These are phyloP conservation scores for Physcomitrellopsis africana DNA, from an alignment of 225 moss, liverwort and hornwort species.

Conservation along the genomic window DNA sequence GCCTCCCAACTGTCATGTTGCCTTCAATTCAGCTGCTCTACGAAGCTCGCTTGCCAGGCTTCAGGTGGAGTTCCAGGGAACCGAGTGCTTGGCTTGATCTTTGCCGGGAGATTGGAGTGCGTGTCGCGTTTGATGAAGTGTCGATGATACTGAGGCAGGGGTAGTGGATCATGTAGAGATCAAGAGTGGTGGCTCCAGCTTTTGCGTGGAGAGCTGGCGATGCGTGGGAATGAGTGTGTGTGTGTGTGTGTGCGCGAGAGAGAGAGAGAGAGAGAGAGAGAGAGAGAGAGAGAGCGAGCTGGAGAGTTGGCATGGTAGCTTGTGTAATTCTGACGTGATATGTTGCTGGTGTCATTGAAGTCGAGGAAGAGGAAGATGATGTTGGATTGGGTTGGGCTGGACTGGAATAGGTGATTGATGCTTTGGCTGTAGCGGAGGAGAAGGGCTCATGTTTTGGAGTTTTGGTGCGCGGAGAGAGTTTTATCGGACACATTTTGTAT, in stretches of 20 bases:
- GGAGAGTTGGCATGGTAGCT: neutral
- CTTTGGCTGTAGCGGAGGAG: neutral
- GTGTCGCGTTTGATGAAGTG: neutral
- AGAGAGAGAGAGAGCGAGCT: neutral
- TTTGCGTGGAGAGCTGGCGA: too few relatives aligned
- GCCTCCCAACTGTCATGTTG: neutral
- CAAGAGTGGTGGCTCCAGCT: too few relatives aligned
- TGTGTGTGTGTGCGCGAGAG: constrained; percentile 9
- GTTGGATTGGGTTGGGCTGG: constrained; percentile 20
- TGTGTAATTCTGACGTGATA: neutral
- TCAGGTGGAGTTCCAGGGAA: neutral
- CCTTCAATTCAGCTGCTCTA: constrained; percentile 13
- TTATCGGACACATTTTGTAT: neutral
- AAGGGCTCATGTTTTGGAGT: constrained; percentile 2
- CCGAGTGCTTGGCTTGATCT: neutral
- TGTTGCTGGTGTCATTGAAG: neutral
- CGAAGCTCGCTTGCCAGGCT: neutral
- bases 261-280: neutral
- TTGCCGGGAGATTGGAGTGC: neutral
- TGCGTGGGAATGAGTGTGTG: neutral
- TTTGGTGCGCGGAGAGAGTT: neutral
- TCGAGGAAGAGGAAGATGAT: constrained; percentile 12
- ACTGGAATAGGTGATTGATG: constrained; percentile 14
- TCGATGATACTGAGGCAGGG: neutral
- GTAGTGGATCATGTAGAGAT: neutral